Percentiles rank a stretch among this genome's conserved stretches.
Conservation (phyloP, 257 asterid species). For the Euphrasia confusa region DNA sequence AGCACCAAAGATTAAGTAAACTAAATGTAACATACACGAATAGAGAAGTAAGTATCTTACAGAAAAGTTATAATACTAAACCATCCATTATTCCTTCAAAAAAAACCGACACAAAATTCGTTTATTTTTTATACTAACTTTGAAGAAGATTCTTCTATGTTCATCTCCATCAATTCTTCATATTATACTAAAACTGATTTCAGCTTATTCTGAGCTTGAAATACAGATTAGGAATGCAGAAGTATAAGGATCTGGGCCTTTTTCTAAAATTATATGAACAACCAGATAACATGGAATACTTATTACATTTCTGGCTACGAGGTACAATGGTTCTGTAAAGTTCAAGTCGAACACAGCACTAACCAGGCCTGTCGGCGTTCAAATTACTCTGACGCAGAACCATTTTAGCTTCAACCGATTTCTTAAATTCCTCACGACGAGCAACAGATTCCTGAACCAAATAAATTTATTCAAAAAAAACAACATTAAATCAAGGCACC, state of each 20-base stretch:
- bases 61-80: too few relatives aligned
- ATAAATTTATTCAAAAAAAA: slow-evolving; percentile 4
- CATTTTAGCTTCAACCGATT: slow-evolving; percentile 73
- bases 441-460: slow-evolving; percentile 81
- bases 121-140: too few relatives aligned
- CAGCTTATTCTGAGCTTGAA: slow-evolving; percentile 7
- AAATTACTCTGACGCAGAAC: slow-evolving; percentile 68
- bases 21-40: too few relatives aligned
- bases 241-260: background rate
- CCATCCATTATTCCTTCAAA: too few relatives aligned
- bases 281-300: too few relatives aligned
- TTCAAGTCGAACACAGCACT: slow-evolving; percentile 22
- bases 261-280: background rate
- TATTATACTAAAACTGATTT: too few relatives aligned
- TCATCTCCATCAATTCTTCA: too few relatives aligned
- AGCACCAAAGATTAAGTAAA: too few relatives aligned
- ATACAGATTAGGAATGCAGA: background rate
- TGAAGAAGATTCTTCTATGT: too few relatives aligned
- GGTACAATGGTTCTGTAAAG: slow-evolving; percentile 1
- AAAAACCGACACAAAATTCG: too few relatives aligned
- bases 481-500: background rate
- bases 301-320: too few relatives aligned
- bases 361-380: slow-evolving; percentile 96
- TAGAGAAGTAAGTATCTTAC: too few relatives aligned
- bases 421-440: slow-evolving; percentile 90